These are phyloP conservation scores for Phoma sp. DNA, from an alignment of 2,329 filamentous ascomycete genomes.

Conservation along the genomic window DNA sequence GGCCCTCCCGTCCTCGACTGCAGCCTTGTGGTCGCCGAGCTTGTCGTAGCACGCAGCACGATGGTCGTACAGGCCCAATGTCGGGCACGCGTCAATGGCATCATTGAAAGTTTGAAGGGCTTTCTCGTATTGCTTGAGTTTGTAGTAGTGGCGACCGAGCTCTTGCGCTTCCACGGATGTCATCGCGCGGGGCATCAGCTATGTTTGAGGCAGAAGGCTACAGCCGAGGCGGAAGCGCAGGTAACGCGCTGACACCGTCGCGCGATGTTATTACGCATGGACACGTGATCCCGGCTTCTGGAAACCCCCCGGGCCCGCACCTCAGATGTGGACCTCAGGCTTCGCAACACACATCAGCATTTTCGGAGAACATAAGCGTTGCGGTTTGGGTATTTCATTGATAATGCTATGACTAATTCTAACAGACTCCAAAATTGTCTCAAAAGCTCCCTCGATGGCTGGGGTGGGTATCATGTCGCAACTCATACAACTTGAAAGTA, in stretches of 20 bases:
- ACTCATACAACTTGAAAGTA: constrained; percentile 16
- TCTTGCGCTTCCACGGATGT: constrained; percentile 45
- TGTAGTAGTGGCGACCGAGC: constrained; percentile 45
- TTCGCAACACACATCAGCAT: neutral
- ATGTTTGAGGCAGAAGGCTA: neutral
- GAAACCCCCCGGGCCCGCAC: neutral
- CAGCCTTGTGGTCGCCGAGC: constrained; percentile 56
- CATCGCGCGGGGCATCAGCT: constrained; percentile 36
- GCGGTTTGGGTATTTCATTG: constrained; percentile 13
- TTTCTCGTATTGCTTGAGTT: constrained; percentile 43
- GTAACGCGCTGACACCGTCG: neutral
- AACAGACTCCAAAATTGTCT: constrained; percentile 14
- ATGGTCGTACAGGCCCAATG: constrained; percentile 56
- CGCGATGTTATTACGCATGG: neutral
- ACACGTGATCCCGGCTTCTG: neutral
- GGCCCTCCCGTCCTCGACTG: constrained; percentile 62
- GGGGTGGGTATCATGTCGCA: constrained; percentile 20
- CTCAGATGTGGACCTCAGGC: neutral
- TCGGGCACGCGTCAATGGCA: constrained; percentile 38
- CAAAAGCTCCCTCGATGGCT: constrained; percentile 16
- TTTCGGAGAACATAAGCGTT: neutral
- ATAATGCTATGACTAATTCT: constrained; percentile 14
- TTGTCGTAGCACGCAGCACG: constrained; percentile 63
- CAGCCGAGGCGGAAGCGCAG: neutral
- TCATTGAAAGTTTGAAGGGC: constrained; percentile 43